These are phyloP conservation scores for Dillenia suffruticosa DNA, from an alignment of 164 flowering plant species.

Conservation along the genomic window DNA sequence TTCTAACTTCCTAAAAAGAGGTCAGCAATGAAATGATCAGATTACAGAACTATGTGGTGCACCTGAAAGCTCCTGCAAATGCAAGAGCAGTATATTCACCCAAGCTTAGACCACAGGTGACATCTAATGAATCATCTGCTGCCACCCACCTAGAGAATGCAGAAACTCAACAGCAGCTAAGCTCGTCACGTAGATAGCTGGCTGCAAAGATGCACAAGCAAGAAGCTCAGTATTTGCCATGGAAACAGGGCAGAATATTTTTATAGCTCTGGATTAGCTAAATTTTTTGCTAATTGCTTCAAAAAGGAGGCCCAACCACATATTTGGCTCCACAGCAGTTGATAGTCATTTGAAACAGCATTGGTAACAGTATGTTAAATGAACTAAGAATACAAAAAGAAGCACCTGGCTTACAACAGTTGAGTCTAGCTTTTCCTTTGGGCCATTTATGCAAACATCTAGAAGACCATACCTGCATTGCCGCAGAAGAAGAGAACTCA, in stretches of 20 bases:
- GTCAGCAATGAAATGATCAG: not conserved
- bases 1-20: not conserved
- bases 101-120: constrained; percentile 97
- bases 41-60: constrained; percentile 2
- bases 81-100: constrained; percentile 99
- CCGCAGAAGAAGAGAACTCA: not conserved
- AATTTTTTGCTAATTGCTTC: too few relatives aligned
- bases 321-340: too few relatives aligned
- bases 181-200: constrained; percentile 97
- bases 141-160: constrained; percentile 92
- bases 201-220: constrained; percentile 46
- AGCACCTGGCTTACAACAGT: constrained; percentile 95
- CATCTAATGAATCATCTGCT: constrained; percentile 90
- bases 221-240: not conserved
- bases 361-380: too few relatives aligned
- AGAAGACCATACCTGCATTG: constrained; percentile 73
- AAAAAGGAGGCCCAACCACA: too few relatives aligned
- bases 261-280: too few relatives aligned
- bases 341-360: too few relatives aligned
- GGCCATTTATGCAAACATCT: constrained; percentile 86
- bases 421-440: constrained; percentile 93
- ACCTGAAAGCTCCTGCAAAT: constrained; percentile 99
- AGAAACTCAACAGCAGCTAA: constrained; percentile 93
- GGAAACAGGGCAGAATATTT: not conserved
- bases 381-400: not conserved